Percentiles rank a stretch among this genome's conserved stretches.
Evolutionary conservation across 2,329 filamentous ascomycete genomes (phyloP).

Genomic region (Apiospora rasikravindrae): DNA sequence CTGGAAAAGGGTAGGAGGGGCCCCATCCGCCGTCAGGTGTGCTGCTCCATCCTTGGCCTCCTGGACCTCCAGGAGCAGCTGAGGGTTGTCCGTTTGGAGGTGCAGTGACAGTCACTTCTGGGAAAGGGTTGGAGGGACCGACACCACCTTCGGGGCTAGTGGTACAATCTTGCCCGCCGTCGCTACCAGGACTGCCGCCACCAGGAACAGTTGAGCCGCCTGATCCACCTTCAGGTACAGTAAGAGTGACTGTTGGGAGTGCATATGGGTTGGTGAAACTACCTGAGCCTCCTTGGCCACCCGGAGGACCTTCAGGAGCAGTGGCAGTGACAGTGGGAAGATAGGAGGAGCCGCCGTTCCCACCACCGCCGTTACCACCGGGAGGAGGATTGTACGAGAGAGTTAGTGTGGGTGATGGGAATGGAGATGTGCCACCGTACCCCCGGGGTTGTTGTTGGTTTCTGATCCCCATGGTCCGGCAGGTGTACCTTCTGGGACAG

Average conservation of each 20-base stretch:
- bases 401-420: constrained; percentile 15
- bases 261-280: not conserved
- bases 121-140: constrained; percentile 12
- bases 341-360: not conserved
- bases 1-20: constrained; percentile 4
- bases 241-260: constrained; percentile 11
- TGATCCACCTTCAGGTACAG: not conserved
- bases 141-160: not conserved
- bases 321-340: not conserved
- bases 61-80: not conserved
- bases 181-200: not conserved
- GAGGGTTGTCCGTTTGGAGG: not conserved
- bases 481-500: not conserved
- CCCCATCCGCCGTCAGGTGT: not conserved
- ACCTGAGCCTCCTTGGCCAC: constrained; percentile 14
- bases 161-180: constrained; percentile 6
- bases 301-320: constrained; percentile 8
- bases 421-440: constrained; percentile 13
- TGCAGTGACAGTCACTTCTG: constrained; percentile 20
- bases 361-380: constrained; percentile 14
- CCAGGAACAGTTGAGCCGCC: not conserved
- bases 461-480: not conserved
- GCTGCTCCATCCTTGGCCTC: constrained; percentile 12
- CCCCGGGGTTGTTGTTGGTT: not conserved
- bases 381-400: constrained; percentile 18